Evolutionary conservation across 805 yeast genomes (phyloP).

Genomic region (Schwanniomyces yamadae): DNA sequence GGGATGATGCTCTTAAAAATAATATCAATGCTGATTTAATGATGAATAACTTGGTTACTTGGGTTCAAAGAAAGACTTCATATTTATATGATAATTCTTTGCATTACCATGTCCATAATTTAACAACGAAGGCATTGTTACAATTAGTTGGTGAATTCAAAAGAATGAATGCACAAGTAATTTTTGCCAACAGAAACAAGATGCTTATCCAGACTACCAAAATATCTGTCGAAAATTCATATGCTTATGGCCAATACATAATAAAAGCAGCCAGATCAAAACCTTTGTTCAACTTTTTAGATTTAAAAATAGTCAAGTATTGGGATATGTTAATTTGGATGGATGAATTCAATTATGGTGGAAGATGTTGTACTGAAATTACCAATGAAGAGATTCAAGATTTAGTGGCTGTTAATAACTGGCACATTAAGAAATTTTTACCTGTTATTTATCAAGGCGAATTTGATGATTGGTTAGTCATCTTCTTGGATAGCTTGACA

Average conservation of each 20-base stretch:
- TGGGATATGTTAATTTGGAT: slow-evolving; percentile 97
- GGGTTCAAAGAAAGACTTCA: slow-evolving; percentile 82
- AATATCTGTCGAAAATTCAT: slow-evolving; percentile 77
- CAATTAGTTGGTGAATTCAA: slow-evolving; percentile 80
- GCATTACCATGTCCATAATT: slow-evolving; percentile 83
- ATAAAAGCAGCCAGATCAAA: slow-evolving; percentile 74
- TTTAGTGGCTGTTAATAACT: slow-evolving; percentile 53
- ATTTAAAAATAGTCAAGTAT: slow-evolving; percentile 66
- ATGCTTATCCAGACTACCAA: slow-evolving; percentile 73
- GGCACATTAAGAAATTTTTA: slow-evolving; percentile 77
- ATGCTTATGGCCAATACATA: slow-evolving; percentile 85
- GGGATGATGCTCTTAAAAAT: slow-evolving; percentile 80
- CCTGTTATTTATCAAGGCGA: slow-evolving; percentile 78
- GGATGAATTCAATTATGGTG: slow-evolving; percentile 88
- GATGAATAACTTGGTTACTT: slow-evolving; percentile 75
- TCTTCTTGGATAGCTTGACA: slow-evolving; percentile 69
- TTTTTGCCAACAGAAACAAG: slow-evolving; percentile 78
- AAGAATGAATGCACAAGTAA: slow-evolving; percentile 72
- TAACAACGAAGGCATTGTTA: slow-evolving; percentile 76
- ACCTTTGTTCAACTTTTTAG: slow-evolving; percentile 81
- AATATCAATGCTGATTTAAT: slow-evolving; percentile 76
- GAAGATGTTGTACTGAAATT: slow-evolving; percentile 53
- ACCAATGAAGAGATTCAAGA: slow-evolving; percentile 44
- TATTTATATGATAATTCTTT: slow-evolving; percentile 72
- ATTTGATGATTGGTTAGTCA: slow-evolving; percentile 82